Evolutionary conservation across 75 land plant genomes (phyloP), one percentile per base, ranked within the genome.

Genomic region (Sequoiadendron giganteum): DNA sequence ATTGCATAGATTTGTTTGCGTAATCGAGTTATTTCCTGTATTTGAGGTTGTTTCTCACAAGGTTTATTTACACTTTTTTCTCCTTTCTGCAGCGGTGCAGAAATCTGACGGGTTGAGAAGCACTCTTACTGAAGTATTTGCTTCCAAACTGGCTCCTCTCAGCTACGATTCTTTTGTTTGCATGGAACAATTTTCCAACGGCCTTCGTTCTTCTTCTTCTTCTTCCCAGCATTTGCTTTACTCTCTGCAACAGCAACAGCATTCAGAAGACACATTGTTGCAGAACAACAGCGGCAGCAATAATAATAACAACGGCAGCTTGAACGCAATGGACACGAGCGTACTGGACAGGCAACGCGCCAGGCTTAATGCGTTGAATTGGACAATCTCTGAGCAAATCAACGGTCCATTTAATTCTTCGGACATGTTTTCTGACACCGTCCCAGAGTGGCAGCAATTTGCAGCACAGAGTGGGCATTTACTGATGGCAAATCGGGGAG

Each of bases 101-200:
- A 65, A 25, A 25, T 28, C 7, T 65, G 8, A 65, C n/a, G n/a
- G 70, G 70, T 8, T 65, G 70, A 65, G n/a, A 65, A 28, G 70
- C 7, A 30, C 70, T 25, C n/a, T 4, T 65, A 6, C n/a, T 75
- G 77, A 30, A 34, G 77, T 1, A 34, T 32, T 75, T 30, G 39
- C 77, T 34, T 34, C 84, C 30, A 45, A 85, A 36, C 65, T 54
- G 68, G 86, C 65, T 52, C 86, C 86, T 85, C 68, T 85, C 3
- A 56, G 65, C 68, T 56, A 56, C 86, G 43, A 56, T 32, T 85
- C 86, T 13, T 56, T 55, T 85, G 68, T 85, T 30, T 85, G 86
- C 68, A 85, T 85, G 86, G 86, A 85, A 32, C 86, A 56, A 36
- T 30, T 82, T n/a, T 10, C 84, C 13, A 47, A 45, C 84, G 34